Percentiles rank a stretch among this genome's conserved stretches.
phyloP scores from a whole-genome alignment of 768 basidiomycete genomes.

The Rubroboletus pulcherrimus region DNA sequence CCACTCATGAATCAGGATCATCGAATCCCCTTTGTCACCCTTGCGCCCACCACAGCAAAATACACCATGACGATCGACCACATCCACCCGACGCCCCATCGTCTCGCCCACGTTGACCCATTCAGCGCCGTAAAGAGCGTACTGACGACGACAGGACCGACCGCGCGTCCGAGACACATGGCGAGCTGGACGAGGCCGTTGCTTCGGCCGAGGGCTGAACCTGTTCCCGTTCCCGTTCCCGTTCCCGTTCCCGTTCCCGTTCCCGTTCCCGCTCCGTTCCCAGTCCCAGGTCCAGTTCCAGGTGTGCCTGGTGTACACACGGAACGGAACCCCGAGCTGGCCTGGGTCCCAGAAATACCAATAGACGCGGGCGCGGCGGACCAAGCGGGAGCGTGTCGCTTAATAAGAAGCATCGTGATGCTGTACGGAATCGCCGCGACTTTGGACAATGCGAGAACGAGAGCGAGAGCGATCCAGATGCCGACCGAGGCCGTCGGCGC shows the following conservation, averaged over 20 bases:
- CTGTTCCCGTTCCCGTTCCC: background rate
- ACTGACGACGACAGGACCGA: conserved; percentile 43
- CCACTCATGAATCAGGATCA: background rate
- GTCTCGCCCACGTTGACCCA: conserved; percentile 7
- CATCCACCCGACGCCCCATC: conserved; percentile 1
- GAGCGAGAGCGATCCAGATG: conserved; percentile 48
- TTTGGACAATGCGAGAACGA: conserved; percentile 37
- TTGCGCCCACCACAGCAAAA: conserved; percentile 7
- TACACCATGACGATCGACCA: conserved; percentile 12
- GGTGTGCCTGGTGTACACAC: background rate
- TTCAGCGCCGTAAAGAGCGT: conserved; percentile 12
- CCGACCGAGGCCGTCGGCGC: conserved; percentile 3
- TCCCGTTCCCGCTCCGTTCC: background rate
- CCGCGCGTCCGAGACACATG: conserved; percentile 50
- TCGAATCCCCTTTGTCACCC: conserved; percentile 2
- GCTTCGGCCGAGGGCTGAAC: conserved; percentile 48
- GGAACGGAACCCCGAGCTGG: background rate
- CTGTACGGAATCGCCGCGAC: conserved; percentile 32
- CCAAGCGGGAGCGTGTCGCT: conserved; percentile 42
- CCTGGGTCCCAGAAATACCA: background rate
- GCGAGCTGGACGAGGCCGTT: conserved; percentile 58
- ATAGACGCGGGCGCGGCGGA: background rate
- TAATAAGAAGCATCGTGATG: conserved; percentile 55
- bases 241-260: background rate
- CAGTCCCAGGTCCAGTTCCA: too few species aligned